Evolutionary conservation across 768 basidiomycete species (phyloP).

Genomic region (Infundibulicybe gibba): DNA sequence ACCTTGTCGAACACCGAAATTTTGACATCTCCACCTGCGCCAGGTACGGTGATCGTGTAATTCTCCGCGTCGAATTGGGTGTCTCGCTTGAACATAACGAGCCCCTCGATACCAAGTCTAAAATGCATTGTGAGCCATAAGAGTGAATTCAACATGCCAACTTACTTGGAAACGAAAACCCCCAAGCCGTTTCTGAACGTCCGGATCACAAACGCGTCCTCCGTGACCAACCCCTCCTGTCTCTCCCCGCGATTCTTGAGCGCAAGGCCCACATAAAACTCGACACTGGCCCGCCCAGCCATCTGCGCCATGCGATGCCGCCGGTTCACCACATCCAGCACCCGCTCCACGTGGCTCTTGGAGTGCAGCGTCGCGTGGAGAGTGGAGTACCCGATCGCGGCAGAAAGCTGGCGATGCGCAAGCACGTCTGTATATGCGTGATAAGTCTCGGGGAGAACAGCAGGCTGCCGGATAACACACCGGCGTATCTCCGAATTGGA

Average conservation of each 20-base stretch:
- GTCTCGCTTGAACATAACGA: conserved; percentile 91
- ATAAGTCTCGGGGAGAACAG: not conserved
- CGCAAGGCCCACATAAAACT: conserved; percentile 95
- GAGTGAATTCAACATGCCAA: conserved; percentile 7
- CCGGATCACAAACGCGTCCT: conserved; percentile 92
- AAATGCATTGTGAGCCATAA: not conserved
- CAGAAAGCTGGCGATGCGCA: conserved; percentile 89
- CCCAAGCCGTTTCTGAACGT: conserved; percentile 93
- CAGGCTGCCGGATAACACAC: conserved; percentile 31
- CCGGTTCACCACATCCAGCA: conserved; percentile 83
- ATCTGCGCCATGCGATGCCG: conserved; percentile 97
- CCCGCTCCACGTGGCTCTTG: conserved; percentile 82
- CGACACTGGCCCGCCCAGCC: conserved; percentile 94
- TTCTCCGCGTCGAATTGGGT: conserved; percentile 89
- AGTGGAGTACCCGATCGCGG: conserved; percentile 80
- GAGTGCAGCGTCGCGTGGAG: conserved; percentile 88
- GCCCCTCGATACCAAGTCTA: conserved; percentile 90
- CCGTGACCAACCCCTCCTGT: conserved; percentile 45
- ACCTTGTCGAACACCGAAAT: conserved; percentile 95
- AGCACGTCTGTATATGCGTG: conserved; percentile 66
- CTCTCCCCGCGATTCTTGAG: conserved; percentile 64
- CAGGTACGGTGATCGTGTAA: conserved; percentile 76
- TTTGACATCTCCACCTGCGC: conserved; percentile 38
- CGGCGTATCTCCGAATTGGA: conserved; percentile 95
- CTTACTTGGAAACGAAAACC: conserved; percentile 94